Conservation (phyloP, 352 stramenopile genomes). For the Phytophthora multivora region DNA sequence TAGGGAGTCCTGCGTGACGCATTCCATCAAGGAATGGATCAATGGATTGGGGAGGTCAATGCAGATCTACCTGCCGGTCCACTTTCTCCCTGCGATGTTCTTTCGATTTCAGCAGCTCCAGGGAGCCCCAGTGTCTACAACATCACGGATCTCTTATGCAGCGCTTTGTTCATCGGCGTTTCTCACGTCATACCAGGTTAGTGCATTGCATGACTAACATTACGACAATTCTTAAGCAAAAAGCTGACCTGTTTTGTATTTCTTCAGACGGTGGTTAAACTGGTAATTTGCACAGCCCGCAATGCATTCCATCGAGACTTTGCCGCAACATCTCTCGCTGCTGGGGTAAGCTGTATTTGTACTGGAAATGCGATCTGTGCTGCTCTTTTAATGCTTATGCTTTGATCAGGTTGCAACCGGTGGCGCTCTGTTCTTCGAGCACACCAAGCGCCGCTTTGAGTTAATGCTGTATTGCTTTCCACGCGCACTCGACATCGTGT, state of each 20-base stretch:
- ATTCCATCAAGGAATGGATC: constrained; percentile 79
- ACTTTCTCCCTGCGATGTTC: constrained; percentile 76
- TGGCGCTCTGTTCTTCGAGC: constrained; percentile 73
- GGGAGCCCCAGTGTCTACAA: constrained; percentile 48
- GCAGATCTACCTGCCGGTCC: constrained; percentile 83
- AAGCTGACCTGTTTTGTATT: not conserved
- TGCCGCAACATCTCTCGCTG: constrained; percentile 43
- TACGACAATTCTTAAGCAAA: not conserved
- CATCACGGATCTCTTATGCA: constrained; percentile 58
- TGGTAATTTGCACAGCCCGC: constrained; percentile 73
- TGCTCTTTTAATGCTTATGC: not conserved
- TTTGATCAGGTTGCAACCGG: constrained; percentile 57
- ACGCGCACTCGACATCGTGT: constrained; percentile 80
- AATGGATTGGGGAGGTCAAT: constrained; percentile 67
- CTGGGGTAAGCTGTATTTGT: constrained; percentile 47
- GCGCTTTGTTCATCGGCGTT: constrained; percentile 83
- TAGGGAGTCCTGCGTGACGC: constrained; percentile 84
- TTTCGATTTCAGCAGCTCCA: constrained; percentile 76
- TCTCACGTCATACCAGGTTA: constrained; percentile 82
- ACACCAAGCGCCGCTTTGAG: constrained; percentile 82
- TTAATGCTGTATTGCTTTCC: constrained; percentile 86
- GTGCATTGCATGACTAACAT: constrained; percentile 1
- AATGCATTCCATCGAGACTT: constrained; percentile 78
- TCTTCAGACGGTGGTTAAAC: constrained; percentile 69
- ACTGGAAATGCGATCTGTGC: not conserved